Percentiles rank a stretch among this genome's conserved stretches.
Evolutionary conservation across 805 yeast species (phyloP).

Genomic region (Priceomyces medius): DNA sequence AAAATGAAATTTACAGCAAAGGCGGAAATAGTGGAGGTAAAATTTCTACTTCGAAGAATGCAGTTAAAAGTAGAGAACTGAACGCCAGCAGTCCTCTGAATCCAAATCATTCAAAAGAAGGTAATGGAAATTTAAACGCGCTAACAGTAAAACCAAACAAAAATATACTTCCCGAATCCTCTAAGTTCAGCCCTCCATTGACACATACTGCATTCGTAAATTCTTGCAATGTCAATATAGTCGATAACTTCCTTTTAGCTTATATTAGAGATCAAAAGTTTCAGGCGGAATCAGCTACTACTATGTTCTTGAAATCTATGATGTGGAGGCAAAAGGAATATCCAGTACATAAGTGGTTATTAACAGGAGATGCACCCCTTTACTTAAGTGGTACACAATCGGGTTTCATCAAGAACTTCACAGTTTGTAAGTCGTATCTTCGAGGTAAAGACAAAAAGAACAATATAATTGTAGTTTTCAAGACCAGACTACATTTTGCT

Average conservation of each 20-base stretch:
- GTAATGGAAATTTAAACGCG: not conserved
- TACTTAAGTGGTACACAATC: conserved; percentile 38
- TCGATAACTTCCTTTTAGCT: conserved; percentile 75
- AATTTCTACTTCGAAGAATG: too few relatives aligned
- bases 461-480: conserved; percentile 78
- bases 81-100: too few relatives aligned
- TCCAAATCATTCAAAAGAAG: too few relatives aligned
- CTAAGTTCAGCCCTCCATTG: conserved; percentile 51
- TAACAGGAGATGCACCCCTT: conserved; percentile 69
- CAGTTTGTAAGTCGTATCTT: conserved; percentile 67
- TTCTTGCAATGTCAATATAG: conserved; percentile 61
- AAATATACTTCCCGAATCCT: conserved; percentile 48
- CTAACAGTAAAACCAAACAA: conserved; percentile 20
- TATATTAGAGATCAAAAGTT: conserved; percentile 87
- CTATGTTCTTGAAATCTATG: conserved; percentile 71
- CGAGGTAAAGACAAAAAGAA: conserved; percentile 70
- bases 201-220: conserved; percentile 48
- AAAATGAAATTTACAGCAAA: too few relatives aligned
- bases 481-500: conserved; percentile 69
- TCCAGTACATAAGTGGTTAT: conserved; percentile 59
- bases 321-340: conserved; percentile 70
- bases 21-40: too few relatives aligned
- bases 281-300: conserved; percentile 64
- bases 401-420: conserved; percentile 56
- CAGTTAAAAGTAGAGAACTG: too few relatives aligned